Percentiles rank a stretch among this genome's conserved stretches.
Conservation (phyloP, 305 asterid genomes). For the Solanum chacoense region DNA sequence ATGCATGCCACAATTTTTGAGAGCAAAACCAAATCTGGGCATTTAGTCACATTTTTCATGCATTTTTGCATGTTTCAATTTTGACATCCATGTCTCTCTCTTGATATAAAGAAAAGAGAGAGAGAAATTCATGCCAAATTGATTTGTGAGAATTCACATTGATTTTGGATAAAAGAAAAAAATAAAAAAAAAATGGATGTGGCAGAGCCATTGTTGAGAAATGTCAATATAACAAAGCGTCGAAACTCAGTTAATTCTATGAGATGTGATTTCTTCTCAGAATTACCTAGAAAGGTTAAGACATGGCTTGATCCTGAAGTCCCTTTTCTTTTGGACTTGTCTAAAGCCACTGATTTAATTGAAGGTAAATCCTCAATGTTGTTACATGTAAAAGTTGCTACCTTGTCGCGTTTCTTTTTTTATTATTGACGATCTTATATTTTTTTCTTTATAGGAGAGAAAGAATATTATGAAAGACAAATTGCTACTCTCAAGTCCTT, state of each 20-base stretch:
- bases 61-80: not conserved
- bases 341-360: slow-evolving; percentile 29
- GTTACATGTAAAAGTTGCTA: not conserved
- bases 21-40: not conserved
- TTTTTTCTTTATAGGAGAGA: slow-evolving; percentile 34
- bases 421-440: not conserved
- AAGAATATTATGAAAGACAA: slow-evolving; percentile 67
- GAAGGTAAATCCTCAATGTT: slow-evolving; percentile 25
- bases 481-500: slow-evolving; percentile 65
- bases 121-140: not conserved
- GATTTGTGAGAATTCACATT: not conserved
- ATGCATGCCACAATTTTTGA: not conserved
- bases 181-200: slow-evolving; percentile 22
- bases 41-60: not conserved
- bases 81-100: not conserved
- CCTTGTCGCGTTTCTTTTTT: not conserved
- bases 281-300: slow-evolving; percentile 53
- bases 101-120: not conserved
- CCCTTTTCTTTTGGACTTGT: slow-evolving; percentile 29
- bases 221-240: not conserved
- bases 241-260: slow-evolving; percentile 21
- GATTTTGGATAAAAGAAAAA: not conserved
- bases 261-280: slow-evolving; percentile 52
- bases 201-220: slow-evolving; percentile 31
- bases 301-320: slow-evolving; percentile 46